Base-by-base conservation (phyloP, 352 stramenopile genomes). In the Globisporangium heterothallicum region DNA sequence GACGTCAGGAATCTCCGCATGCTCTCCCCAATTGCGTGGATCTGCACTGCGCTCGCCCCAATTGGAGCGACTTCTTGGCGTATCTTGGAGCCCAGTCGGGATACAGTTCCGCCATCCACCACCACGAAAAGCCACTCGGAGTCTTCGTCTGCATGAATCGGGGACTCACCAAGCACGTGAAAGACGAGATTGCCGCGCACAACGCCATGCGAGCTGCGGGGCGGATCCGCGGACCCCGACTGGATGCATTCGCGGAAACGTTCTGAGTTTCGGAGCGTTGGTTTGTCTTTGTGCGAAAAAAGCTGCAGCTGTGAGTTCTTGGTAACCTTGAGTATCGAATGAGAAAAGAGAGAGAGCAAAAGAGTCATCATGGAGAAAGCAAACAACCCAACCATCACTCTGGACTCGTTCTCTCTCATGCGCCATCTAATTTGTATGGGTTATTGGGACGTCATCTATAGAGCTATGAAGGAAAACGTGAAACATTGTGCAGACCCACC, bases 231-330 rank as follows among this genome's bases (percentile, higher is more conserved):
- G 3, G 0, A 2, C 12, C 22, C 4, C 24, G 35, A 26, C 42
- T 75, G 21, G 53, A 74, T 42, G 62, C 58, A 24, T 74, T 62
- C 44, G 52, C 66, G 2, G 66, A 74, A 43, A 24, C 36, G 10
- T 67, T 75, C 27, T 74, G 58, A 65, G 22, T n/a, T 6, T 16
- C 32, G n/a, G 4, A 38, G 32, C 32, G n/a, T n/a, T 49, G 43
- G 43, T 27, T 48, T 34, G 24, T 35, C 42, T 48, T 32, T 26
- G n/a, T n/a, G n/a, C n/a, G n/a, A n/a, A n/a, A n/a, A n/a, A n/a
- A n/a, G n/a, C n/a, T n/a, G n/a, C n/a, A n/a, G n/a, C n/a, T n/a
- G n/a, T n/a, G n/a, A n/a, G n/a, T n/a, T n/a, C n/a, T n/a, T n/a
- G n/a, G n/a, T n/a, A n/a, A n/a, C n/a, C n/a, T n/a, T n/a, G n/a